Evolutionary conservation across 371 early-diverging fungal genomes (phyloP), one percentile per base, ranked within the genome.

Genomic region (Phascolomyces articulosus): DNA sequence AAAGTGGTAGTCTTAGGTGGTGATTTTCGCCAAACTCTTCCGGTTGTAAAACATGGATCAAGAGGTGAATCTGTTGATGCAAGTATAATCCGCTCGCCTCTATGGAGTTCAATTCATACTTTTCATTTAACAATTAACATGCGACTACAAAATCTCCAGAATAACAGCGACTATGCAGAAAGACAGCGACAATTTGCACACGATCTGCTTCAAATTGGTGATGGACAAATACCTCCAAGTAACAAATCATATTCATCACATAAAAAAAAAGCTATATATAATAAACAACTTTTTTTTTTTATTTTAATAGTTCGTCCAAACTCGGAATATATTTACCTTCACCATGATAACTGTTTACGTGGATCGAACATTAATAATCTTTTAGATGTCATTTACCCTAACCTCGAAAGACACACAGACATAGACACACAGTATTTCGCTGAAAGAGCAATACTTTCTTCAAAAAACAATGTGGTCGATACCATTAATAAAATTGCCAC

Each of bases 1-100:
- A 63, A 66, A 40, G 18, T 70, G 1, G 40, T 74, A 2, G 62
- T 74, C 21, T 65, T 72, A 29, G 68, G 44, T 20, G 71, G 62
- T 10, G 47, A 56, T 16, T 56, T 65, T 15, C 13, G 62, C 1
- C 64, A 64, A 23, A 49, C 60, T 15, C 55, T 62, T 20, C 63
- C 63, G 15, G 55, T 62, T 55, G 55, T 62, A 4, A 23, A n/a
- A 18, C 8, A 15, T 31, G 57, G 38, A n/a, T 31, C 10, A 16
- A 57, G 40, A 16, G n/a, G 23, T 38, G 28, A 57, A 4, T 16
- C 11, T 15, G 11, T 55, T 10, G 66, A 57, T 20, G 23, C 66
- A 15, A 60, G 51, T 62, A 21, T 48, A 56, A 4, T 18, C 13
- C n/a, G 47, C 40, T 38, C 63, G 34, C 11, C 20, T 18, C 40